Evolutionary conservation across 2,329 filamentous ascomycete species (phyloP), one percentile per base, ranked within the genome.

Genomic region (Fusarium chlamydosporum): DNA sequence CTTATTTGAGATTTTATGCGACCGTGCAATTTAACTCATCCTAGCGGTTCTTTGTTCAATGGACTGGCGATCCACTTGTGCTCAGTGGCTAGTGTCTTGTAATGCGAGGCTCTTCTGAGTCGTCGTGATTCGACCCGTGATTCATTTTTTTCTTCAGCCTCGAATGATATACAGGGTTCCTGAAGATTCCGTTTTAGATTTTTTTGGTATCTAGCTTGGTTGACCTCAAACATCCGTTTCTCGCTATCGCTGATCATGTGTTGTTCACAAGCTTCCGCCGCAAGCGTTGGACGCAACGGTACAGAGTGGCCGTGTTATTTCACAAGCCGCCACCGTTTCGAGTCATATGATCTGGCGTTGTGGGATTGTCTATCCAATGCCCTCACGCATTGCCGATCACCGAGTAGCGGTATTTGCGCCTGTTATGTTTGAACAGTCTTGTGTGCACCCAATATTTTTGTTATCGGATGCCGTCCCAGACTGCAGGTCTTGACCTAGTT

Each of bases 61-160:
- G 33, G 50, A 23, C 18, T 26, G 16, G 41, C 11, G 33, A 31
- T 55, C 62, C 56, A 67, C 54, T 37, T 58, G 27, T 54, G 13
- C 37, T 46, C 34, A 43, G 46, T 41, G 34, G 23, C 27, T 58
- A 45, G 23, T 45, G 42, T n/a, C n/a, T 45, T 20, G 55, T 65
- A 53, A 67, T 68, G 56, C 65, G 57, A 61, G 63, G 41, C 41
- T 43, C 47, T 41, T 57, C 31, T 58, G 41, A 55, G 62, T 62
- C 51, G 54, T 66, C 54, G 61, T 73, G 71, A 59, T 71, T 60
- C 46, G 65, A 61, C 69, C 40, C 67, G 65, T 73, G 71, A 72
- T 74, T 73, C 69, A 72, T 74, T 59, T 46, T 62, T 57, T 23
- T 23, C 5, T 23, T 23, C 52, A 61, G 53, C 34, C 35, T 56